Evolutionary conservation across 306 rosid species (phyloP).

Genomic region (Dryas drummondii): DNA sequence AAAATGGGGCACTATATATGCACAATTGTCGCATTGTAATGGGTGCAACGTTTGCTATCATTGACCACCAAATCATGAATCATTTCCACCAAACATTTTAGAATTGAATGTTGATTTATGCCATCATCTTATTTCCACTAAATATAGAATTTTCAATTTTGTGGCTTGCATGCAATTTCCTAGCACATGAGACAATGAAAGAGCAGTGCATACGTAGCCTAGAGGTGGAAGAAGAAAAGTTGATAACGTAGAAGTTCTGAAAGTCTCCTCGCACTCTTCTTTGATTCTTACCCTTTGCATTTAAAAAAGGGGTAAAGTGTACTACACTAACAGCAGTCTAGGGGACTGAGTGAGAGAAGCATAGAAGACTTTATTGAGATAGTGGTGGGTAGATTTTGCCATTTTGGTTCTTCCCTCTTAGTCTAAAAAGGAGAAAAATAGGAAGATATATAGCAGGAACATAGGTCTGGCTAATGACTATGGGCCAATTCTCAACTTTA

Average conservation of each 20-base stretch:
- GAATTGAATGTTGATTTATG: neutral
- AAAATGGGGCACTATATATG: neutral
- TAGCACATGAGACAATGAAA: neutral
- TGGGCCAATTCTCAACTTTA: too few relatives aligned
- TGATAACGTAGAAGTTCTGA: neutral
- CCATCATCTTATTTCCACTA: neutral
- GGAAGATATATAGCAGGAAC: too few relatives aligned
- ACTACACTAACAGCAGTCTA: neutral
- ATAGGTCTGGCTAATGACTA: too few relatives aligned
- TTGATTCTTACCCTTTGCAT: neutral
- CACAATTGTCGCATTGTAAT: neutral
- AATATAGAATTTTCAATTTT: neutral
- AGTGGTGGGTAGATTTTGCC: neutral
- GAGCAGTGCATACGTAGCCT: neutral
- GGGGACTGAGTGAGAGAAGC: neutral
- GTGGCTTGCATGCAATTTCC: neutral
- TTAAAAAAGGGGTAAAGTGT: neutral
- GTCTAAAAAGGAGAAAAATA: too few relatives aligned
- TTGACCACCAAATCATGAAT: constrained; percentile 14
- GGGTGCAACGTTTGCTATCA: constrained; percentile 17
- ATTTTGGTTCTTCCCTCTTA: neutral
- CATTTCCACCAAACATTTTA: neutral
- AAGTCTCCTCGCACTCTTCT: neutral
- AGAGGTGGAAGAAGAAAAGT: neutral
- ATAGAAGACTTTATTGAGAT: neutral